A percentile compares a stretch with the other conserved stretches of the same genome.
Evolutionary conservation across 176 grass and related monocot genomes (phyloP).

Genomic region (Cenchrus americanus): DNA sequence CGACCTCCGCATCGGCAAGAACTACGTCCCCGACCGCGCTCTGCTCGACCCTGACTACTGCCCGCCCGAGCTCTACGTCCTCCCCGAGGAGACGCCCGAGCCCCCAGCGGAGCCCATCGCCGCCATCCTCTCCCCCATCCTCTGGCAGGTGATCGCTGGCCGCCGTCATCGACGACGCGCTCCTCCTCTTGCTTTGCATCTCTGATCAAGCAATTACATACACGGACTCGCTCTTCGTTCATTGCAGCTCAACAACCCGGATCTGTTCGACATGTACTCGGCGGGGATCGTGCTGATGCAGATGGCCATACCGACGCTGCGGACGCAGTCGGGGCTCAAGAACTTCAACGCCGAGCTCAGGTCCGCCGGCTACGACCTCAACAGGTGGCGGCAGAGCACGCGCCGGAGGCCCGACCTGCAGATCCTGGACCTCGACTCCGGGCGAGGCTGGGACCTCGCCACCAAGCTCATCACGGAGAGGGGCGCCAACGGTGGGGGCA

Average conservation of each 20-base stretch:
- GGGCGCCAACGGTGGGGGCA: constrained; percentile 54
- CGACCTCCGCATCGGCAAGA: constrained; percentile 97
- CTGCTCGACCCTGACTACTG: constrained; percentile 93
- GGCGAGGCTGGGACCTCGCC: constrained; percentile 94
- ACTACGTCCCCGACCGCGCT: constrained; percentile 76
- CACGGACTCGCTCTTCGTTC: not conserved
- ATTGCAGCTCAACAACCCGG: constrained; percentile 83
- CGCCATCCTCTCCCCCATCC: constrained; percentile 88
- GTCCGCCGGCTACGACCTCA: constrained; percentile 79
- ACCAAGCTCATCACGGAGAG: constrained; percentile 90
- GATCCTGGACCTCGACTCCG: constrained; percentile 78
- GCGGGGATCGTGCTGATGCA: constrained; percentile 96
- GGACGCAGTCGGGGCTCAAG: constrained; percentile 68
- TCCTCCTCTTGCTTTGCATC: accelerated
- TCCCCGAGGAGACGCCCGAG: constrained; percentile 87
- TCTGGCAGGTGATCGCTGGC: constrained; percentile 67
- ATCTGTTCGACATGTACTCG: constrained; percentile 99
- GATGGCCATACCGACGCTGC: constrained; percentile 79
- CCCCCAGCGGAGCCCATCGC: constrained; percentile 87
- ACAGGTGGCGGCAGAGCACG: constrained; percentile 68
- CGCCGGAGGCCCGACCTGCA: constrained; percentile 66
- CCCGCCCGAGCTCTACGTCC: constrained; percentile 92
- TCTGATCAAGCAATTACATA: not conserved
- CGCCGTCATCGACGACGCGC: not conserved
- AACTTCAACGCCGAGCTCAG: constrained; percentile 94